Conservation (phyloP, 2,329 filamentous ascomycete genomes). For the Diplodia scrobiculata region DNA sequence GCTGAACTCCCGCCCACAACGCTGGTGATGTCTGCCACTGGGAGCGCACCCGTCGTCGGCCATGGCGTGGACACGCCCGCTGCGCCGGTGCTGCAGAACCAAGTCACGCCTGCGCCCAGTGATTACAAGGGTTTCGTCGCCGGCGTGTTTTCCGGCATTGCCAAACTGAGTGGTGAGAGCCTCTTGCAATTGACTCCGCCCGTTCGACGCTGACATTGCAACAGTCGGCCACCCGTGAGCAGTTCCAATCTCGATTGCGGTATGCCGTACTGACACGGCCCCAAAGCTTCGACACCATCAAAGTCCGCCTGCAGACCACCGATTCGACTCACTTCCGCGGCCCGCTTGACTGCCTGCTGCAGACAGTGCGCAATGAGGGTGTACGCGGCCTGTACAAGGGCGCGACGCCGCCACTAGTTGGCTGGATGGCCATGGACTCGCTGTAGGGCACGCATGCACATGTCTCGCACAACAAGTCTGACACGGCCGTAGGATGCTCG, state of each 20-base stretch:
- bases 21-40: slow-evolving; percentile 40
- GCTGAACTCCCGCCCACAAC: background rate
- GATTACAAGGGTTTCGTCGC: slow-evolving; percentile 97
- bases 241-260: background rate
- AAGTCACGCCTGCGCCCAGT: slow-evolving; percentile 43
- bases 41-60: slow-evolving; percentile 37
- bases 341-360: slow-evolving; percentile 78
- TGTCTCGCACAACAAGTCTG: slow-evolving; percentile 2
- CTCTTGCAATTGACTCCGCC: background rate
- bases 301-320: slow-evolving; percentile 91
- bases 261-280: background rate
- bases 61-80: slow-evolving; percentile 34
- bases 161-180: slow-evolving; percentile 76
- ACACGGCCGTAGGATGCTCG: slow-evolving; percentile 66
- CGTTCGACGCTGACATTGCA: slow-evolving; percentile 26
- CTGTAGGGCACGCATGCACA: slow-evolving; percentile 47
- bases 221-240: slow-evolving; percentile 63
- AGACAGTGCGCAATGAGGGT: slow-evolving; percentile 85
- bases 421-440: slow-evolving; percentile 98
- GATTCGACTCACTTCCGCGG: slow-evolving; percentile 76
- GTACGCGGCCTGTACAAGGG: slow-evolving; percentile 89
- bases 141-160: slow-evolving; percentile 91
- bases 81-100: slow-evolving; percentile 36
- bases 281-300: slow-evolving; percentile 85
- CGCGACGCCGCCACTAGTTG: slow-evolving; percentile 84